Base-by-base conservation (phyloP, 768 basidiomycete genomes). In the Boletus subparvulus region DNA sequence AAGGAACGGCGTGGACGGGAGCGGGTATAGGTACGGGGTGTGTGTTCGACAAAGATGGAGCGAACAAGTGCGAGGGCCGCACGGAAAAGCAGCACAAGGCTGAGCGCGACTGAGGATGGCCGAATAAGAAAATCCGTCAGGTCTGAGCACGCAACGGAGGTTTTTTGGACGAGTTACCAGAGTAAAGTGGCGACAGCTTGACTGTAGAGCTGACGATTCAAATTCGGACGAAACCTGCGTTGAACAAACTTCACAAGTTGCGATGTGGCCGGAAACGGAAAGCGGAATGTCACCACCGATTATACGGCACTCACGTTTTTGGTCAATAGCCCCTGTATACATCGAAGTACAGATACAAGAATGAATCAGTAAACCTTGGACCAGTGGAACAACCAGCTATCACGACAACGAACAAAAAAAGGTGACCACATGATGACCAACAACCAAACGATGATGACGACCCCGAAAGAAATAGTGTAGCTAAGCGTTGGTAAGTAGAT, bases 31-130 rank as follows among this genome's bases (percentile, higher is more conserved):
- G 11, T 8, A 54, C 19, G 39, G 6, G 11, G 12, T 9, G 9
- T 36, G 55, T 32, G 12, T 10, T 30, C 30, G 39, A 52, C 46
- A 35, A 65, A 42, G 35, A 59, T 45, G 53, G 60, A 41, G 19
- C 49, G 50, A 16, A 62, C 6, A 50, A 72, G 60, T 56, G 66
- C 62, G 53, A 66, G 26, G 6, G 46, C 47, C 45, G 61, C 70
- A 56, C 70, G 64, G 47, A 73, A 61, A 48, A 63, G 28, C 72
- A 72, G 72, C 72, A 66, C 70, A 12, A 72, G 63, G 72, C 72
- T 68, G 72, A 73, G 26, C 35, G 61, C 65, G 54, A 65, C 70
- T 72, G 52, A 21, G 3, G 17, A 36, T 19, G 6, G 43, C 33
- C 13, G 12, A 30, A 35, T 26, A 12, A 8, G 30, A 12, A 8